Evolutionary conservation across 2,329 filamentous ascomycete species (phyloP), one percentile per base, ranked within the genome.

Genomic region (Curvularia sp.): DNA sequence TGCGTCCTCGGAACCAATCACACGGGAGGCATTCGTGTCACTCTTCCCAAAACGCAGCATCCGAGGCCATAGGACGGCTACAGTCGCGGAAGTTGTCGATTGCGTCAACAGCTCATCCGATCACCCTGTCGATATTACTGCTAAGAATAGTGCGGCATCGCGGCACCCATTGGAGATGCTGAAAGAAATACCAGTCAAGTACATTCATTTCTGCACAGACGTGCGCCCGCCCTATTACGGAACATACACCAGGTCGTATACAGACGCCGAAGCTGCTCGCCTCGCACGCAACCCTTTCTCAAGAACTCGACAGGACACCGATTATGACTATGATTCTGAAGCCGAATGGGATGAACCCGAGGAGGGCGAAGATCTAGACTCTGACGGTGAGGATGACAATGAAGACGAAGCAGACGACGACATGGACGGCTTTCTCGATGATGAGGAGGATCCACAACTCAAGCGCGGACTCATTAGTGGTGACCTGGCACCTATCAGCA

Each of bases 361-460:
- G 84, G 81, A 93, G 56, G 86, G 86, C 34, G 89, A 90, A 67
- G 87, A 91, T 57, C 76, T 89, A 2, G 79, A 84, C 48, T 86
- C 85, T 3, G 87, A 89, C 57, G 86, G 85, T 28, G 87, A 89
- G 55, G 87, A 89, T 5, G 84, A 86, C 49, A 86, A 89, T 9
- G 89, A 89, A 25, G 87, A 90, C 49, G 83, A 91, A 10, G 89
- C 87, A n/a, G 90, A 91, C 15, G 90, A 91, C 61, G 93, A 96
- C 59, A 90, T 97, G 88, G 91, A 92, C 3, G 93, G 88, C 18
- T 97, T 97, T 71, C 81, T 97, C 1, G 93, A 97, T 66, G 91
- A 91, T 5, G 91, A 96, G 52, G 91, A 95, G 76, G 70, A 84
- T 79, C 59, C 79, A 77, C 73, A 81, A 78, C 63, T 82, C 75